Percentiles rank a stretch among this genome's conserved stretches.
Evolutionary conservation across 495 filamentous ascomycete species (phyloP).

Genomic region (Penicillium daleae): DNA sequence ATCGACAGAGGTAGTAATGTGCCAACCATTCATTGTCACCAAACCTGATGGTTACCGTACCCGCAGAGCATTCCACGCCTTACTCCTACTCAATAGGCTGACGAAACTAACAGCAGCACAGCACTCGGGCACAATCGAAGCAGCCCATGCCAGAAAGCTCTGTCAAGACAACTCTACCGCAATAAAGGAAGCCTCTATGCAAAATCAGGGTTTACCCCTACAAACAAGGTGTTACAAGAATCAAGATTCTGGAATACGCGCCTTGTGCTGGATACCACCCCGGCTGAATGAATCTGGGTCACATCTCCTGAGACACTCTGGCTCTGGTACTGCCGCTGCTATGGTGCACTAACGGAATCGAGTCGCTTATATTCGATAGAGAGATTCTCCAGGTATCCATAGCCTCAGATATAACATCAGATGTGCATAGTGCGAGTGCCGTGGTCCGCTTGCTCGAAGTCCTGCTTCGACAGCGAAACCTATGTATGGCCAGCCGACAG

Average conservation of each 20-base stretch:
- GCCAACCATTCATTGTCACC: neutral
- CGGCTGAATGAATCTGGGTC: neutral
- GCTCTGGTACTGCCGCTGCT: neutral
- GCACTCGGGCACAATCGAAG: neutral
- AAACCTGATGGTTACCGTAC: neutral
- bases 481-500: neutral
- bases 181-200: neutral
- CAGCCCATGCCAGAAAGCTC: neutral
- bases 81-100: neutral
- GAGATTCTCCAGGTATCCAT: neutral
- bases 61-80: neutral
- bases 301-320: neutral
- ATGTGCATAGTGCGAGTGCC: constrained; percentile 2
- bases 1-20: neutral
- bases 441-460: neutral
- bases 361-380: neutral
- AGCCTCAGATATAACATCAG: neutral
- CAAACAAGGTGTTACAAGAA: neutral
- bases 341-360: neutral
- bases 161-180: neutral
- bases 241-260: neutral
- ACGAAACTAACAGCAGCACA: neutral
- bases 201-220: neutral
- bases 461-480: neutral
- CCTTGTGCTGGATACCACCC: neutral